These are phyloP conservation scores for Nemophila menziesii DNA, from an alignment of 257 asterid genomes.

Conservation along the genomic window DNA sequence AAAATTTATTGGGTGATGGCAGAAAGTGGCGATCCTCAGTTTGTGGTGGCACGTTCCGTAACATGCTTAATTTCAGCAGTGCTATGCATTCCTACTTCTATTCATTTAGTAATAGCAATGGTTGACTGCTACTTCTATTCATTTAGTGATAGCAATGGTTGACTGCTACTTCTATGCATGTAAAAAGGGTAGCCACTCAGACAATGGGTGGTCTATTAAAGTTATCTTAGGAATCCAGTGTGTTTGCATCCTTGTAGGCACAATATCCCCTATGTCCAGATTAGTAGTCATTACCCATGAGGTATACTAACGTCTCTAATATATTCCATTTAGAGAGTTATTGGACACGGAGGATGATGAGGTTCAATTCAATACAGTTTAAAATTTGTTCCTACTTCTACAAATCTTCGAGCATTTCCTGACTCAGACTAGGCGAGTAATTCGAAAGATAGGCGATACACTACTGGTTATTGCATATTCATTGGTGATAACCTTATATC, in stretches of 20 bases:
- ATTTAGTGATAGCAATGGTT: constrained; percentile 16
- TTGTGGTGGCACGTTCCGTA: constrained; percentile 34
- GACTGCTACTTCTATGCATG: constrained; percentile 9
- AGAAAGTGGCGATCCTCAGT: constrained; percentile 8
- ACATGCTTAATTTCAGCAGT: constrained; percentile 21
- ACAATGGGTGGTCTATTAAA: constrained; percentile 20
- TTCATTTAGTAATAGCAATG: constrained; percentile 19
- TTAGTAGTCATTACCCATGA: constrained; percentile 14
- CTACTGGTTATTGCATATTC: no score
- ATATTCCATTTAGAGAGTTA: constrained; percentile 20
- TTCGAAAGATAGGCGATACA: no score
- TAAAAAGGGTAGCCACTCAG: constrained; percentile 7
- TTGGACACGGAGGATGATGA: constrained; percentile 30
- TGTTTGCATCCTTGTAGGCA: constrained; percentile 23
- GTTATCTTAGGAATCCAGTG: constrained; percentile 21
- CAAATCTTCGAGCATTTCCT: no score
- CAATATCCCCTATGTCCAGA: constrained; percentile 28
- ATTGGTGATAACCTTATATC: no score
- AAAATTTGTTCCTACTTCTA: no score
- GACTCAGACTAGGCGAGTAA: no score
- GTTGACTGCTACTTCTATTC: constrained; percentile 7
- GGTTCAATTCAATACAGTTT: no score
- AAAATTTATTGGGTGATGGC: constrained; percentile 14
- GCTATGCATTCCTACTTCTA: constrained; percentile 16
- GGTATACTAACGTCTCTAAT: constrained; percentile 2